phyloP scores from a whole-genome alignment of 23 red algal species.

The Gracilariopsis chorda region DNA sequence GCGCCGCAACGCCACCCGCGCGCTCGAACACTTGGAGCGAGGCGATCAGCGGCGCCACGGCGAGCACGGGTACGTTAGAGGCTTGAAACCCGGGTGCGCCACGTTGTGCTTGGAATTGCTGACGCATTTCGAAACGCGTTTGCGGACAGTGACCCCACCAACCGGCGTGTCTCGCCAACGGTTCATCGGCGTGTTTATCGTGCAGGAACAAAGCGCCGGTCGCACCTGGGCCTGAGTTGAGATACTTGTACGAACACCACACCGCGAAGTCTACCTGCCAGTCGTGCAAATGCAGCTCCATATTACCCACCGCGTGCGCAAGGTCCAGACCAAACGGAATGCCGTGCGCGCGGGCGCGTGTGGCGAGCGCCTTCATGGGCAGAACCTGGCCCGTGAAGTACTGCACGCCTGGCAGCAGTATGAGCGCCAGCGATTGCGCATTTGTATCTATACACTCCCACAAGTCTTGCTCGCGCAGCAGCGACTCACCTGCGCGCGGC shows the following conservation, averaged over 20 bases:
- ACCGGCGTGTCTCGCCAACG: slow-evolving; percentile 62
- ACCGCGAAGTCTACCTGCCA: slow-evolving; percentile 92
- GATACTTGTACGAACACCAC: slow-evolving; percentile 99
- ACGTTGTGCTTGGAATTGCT: slow-evolving; percentile 15
- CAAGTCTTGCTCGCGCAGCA: slow-evolving; percentile 56
- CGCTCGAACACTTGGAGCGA: slow-evolving; percentile 64
- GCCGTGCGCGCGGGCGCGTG: neutral
- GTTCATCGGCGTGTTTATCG: slow-evolving; percentile 56
- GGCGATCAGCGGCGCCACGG: slow-evolving; percentile 62
- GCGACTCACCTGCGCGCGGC: slow-evolving; percentile 2
- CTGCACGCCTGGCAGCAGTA: slow-evolving; percentile 94
- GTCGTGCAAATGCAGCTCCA: slow-evolving; percentile 79
- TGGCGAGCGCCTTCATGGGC: slow-evolving; percentile 71
- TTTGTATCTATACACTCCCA: slow-evolving; percentile 21
- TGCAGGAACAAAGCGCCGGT: slow-evolving; percentile 80
- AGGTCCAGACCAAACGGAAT: slow-evolving; percentile 87
- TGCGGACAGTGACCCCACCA: slow-evolving; percentile 87
- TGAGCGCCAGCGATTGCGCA: slow-evolving; percentile 47
- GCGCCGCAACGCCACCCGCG: slow-evolving; percentile 59
- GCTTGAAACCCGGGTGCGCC: slow-evolving; percentile 85
- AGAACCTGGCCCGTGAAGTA: slow-evolving; percentile 92
- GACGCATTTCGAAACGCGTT: slow-evolving; percentile 79
- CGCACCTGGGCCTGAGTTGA: slow-evolving; percentile 87
- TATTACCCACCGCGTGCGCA: slow-evolving; percentile 97
- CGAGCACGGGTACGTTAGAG: slow-evolving; percentile 86